Evolutionary conservation across 2,329 filamentous ascomycete species (phyloP).

Genomic region (Arthrobotrys megalospora): DNA sequence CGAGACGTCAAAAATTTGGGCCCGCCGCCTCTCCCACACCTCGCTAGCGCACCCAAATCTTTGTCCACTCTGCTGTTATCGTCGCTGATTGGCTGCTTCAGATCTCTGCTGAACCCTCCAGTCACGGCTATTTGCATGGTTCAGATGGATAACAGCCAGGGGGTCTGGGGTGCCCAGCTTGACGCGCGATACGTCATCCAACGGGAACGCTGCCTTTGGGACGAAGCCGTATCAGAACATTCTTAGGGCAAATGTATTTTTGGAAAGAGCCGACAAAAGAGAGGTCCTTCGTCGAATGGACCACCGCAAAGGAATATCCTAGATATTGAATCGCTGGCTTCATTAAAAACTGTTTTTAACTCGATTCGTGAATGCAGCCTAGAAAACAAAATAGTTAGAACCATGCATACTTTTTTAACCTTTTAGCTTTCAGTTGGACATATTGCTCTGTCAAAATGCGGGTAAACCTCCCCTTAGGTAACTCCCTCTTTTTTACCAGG

Average conservation of each 20-base stretch:
- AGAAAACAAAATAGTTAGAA: constrained; percentile 18
- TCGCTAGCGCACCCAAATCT: not conserved
- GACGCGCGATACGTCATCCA: constrained; percentile 57
- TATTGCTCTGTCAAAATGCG: not conserved
- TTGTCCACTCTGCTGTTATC: not conserved
- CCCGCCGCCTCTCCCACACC: constrained; percentile 3
- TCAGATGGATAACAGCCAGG: constrained; percentile 7
- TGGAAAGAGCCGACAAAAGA: constrained; percentile 14
- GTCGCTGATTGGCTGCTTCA: constrained; percentile 38
- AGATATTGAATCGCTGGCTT: constrained; percentile 2
- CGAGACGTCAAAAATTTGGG: constrained; percentile 9
- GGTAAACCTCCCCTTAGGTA: not conserved
- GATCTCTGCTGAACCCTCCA: constrained; percentile 21
- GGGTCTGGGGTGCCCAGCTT: constrained; percentile 6
- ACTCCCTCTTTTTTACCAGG: not conserved
- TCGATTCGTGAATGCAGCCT: constrained; percentile 14
- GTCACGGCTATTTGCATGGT: constrained; percentile 49
- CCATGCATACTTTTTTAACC: not conserved
- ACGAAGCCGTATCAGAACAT: constrained; percentile 7
- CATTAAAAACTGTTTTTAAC: not conserved
- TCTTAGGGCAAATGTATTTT: constrained; percentile 51
- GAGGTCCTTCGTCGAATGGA: not conserved
- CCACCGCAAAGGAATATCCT: not conserved
- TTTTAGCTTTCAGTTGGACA: not conserved
- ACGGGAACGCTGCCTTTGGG: constrained; percentile 55